phyloP scores from a whole-genome alignment of 331 rosid species.

The Prunus yedoensis region DNA sequence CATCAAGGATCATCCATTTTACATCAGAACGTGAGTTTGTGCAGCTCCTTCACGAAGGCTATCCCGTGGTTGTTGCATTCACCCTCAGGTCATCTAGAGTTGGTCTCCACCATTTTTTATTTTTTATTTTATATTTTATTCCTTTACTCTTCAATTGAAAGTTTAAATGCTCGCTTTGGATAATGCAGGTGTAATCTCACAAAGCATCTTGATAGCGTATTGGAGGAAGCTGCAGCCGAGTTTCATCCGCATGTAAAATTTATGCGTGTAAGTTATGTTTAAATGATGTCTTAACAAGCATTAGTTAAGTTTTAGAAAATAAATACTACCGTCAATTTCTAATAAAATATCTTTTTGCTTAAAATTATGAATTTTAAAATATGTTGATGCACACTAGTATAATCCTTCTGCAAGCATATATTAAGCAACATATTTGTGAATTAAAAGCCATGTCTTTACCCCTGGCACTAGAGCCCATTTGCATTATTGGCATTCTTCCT shows the following conservation, averaged over 20 bases:
- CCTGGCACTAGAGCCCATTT: neutral
- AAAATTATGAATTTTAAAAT: neutral
- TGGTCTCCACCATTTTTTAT: slow-evolving; percentile 7
- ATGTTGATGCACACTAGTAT: neutral
- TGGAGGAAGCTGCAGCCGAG: slow-evolving; percentile 88
- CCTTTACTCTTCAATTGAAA: slow-evolving; percentile 15
- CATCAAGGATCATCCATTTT: slow-evolving; percentile 77
- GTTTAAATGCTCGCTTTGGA: slow-evolving; percentile 20
- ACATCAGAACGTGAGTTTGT: slow-evolving; percentile 90
- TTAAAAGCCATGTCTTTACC: neutral
- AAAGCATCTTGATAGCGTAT: slow-evolving; percentile 67
- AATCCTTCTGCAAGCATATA: neutral
- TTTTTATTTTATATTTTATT: neutral
- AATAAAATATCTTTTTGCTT: neutral
- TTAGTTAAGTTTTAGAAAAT: slow-evolving; percentile 3
- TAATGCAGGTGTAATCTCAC: slow-evolving; percentile 77
- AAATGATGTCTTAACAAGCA: neutral
- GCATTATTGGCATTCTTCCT: neutral
- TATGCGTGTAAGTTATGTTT: slow-evolving; percentile 70
- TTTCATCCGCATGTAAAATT: slow-evolving; percentile 82
- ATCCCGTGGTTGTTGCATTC: slow-evolving; percentile 84
- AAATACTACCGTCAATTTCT: neutral
- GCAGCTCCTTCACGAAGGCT: slow-evolving; percentile 82
- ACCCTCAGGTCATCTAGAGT: slow-evolving; percentile 61
- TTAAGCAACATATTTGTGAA: neutral